These are phyloP conservation scores for Choanephora cucurbitarum DNA, from an alignment of 371 early-diverging fungal species.

Conservation along the genomic window DNA sequence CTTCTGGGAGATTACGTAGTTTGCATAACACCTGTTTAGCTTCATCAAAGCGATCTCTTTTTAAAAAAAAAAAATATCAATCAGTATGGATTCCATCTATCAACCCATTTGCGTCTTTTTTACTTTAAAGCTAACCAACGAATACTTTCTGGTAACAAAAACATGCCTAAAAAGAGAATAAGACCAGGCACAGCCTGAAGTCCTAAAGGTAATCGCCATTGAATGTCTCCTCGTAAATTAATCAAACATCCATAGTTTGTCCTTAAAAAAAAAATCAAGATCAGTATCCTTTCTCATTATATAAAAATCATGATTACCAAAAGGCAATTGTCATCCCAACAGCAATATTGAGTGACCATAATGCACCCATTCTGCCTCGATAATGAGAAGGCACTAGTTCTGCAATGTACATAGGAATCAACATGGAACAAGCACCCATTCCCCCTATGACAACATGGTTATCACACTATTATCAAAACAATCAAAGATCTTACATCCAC, in stretches of 20 bases:
- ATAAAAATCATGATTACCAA: too few relatives aligned
- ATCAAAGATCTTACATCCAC: conserved; percentile 50
- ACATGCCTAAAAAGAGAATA: conserved; percentile 59
- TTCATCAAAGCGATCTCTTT: conserved; percentile 65
- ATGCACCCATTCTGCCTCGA: conserved; percentile 48
- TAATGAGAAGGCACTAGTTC: conserved; percentile 46
- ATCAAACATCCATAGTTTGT: conserved; percentile 17
- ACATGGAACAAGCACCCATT: conserved; percentile 41
- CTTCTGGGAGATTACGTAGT: conserved; percentile 32
- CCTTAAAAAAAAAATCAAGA: conserved; percentile 4
- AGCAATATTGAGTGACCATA: conserved; percentile 71
- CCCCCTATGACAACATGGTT: conserved; percentile 40
- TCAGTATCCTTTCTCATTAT: not conserved
- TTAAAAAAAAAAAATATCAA: too few relatives aligned
- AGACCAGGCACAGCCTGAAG: conserved; percentile 75
- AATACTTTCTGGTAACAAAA: conserved; percentile 77
- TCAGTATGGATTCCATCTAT: too few relatives aligned
- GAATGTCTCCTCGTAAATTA: conserved; percentile 31
- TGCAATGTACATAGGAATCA: conserved; percentile 54
- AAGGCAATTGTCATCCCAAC: conserved; percentile 43
- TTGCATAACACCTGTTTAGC: conserved; percentile 61
- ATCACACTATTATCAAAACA: not conserved
- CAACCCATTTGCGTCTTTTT: not conserved
- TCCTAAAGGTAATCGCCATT: conserved; percentile 76
- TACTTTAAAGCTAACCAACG: conserved; percentile 70